Conservation (phyloP, 495 filamentous ascomycete genomes). For the Evansstolkia leycettana region DNA sequence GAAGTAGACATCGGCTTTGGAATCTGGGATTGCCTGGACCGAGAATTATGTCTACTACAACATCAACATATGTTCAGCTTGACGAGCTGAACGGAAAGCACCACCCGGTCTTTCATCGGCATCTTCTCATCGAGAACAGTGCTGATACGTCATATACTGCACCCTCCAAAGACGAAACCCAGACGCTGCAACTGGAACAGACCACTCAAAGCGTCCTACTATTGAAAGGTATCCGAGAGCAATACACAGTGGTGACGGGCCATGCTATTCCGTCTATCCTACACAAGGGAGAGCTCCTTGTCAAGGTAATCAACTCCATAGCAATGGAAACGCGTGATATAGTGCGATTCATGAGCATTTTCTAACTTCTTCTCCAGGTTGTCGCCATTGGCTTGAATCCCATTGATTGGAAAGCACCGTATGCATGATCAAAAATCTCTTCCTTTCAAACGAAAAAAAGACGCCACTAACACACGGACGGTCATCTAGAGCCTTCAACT, state of each 20-base stretch:
- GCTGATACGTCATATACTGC: not conserved
- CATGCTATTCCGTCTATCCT: conserved; percentile 36
- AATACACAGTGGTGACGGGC: conserved; percentile 29
- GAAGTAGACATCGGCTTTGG: no score
- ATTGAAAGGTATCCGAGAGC: conserved; percentile 22
- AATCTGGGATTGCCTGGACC: no score
- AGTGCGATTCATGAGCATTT: no score
- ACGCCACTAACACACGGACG: conserved; percentile 1
- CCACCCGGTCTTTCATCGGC: conserved; percentile 8
- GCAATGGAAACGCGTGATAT: no score
- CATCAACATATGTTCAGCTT: conserved; percentile 16
- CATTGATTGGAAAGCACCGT: conserved; percentile 65
- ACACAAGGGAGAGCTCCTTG: conserved; percentile 39
- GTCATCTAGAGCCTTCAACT: conserved; percentile 48
- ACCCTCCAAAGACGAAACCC: not conserved
- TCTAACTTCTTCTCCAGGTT: conserved; percentile 24
- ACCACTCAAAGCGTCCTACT: conserved; percentile 22
- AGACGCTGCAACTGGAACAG: not conserved
- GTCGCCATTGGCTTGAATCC: conserved; percentile 55
- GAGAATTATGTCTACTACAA: conserved; percentile 12
- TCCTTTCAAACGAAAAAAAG: not conserved
- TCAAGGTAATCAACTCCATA: no score
- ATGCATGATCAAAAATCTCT: conserved; percentile 15
- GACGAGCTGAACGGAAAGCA: conserved; percentile 7
- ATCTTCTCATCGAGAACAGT: conserved; percentile 1